Evolutionary conservation across 768 basidiomycete genomes (phyloP).

Genomic region (Podaxis carcinomalis): DNA sequence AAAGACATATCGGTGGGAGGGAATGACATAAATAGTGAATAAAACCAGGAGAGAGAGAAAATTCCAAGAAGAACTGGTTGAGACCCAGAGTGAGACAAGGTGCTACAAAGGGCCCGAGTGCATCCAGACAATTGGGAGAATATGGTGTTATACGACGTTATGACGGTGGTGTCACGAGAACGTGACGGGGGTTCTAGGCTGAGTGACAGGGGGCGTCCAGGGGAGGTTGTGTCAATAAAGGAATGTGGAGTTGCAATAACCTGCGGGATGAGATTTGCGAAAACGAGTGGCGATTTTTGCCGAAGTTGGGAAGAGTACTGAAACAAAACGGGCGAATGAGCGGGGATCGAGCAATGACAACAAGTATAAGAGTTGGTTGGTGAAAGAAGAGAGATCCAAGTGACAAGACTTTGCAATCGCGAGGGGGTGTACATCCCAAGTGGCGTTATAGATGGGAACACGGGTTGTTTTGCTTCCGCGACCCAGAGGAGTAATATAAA

Average conservation of each 20-base stretch:
- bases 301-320: not conserved
- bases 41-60: not conserved
- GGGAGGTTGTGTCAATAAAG: not conserved
- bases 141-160: not conserved
- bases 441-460: not conserved
- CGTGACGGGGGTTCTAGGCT: not conserved
- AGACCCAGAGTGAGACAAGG: not conserved
- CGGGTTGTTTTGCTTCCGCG: not conserved
- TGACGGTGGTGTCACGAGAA: not conserved
- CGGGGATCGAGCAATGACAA: not conserved
- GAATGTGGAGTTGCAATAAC: not conserved
- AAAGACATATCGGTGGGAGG: not conserved
- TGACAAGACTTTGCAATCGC: not conserved
- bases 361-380: not conserved
- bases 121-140: not conserved
- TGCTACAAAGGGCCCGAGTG: not conserved
- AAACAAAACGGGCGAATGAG: not conserved
- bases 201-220: not conserved
- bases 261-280: not conserved
- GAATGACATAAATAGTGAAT: constrained; percentile 2
- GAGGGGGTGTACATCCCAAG: not conserved
- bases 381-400: not conserved
- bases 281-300: not conserved
- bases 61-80: constrained; percentile 1
- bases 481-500: not conserved